These are phyloP conservation scores for Acer campestre DNA, from an alignment of 345 rosid genomes.

Conservation along the genomic window DNA sequence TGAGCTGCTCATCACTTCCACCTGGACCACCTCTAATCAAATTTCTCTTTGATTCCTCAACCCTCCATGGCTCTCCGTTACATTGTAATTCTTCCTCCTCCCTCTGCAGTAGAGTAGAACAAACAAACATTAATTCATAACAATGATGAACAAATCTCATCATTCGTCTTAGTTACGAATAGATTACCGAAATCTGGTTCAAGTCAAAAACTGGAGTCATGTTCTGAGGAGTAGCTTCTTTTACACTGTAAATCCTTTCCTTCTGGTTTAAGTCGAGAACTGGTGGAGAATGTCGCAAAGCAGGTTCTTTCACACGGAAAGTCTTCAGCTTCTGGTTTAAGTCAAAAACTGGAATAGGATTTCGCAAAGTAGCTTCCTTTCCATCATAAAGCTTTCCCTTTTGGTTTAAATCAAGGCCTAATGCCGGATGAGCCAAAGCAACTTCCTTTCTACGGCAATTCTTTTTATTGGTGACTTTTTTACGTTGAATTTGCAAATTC, in stretches of 20 bases:
- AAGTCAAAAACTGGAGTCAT: constrained; percentile 66
- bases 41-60: constrained; percentile 44
- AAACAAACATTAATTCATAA: constrained; percentile 15
- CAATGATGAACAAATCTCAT: background rate
- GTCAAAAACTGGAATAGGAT: constrained; percentile 26
- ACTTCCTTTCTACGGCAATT: constrained; percentile 25
- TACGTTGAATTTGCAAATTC: constrained; percentile 25
- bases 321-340: constrained; percentile 36
- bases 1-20: constrained; percentile 50
- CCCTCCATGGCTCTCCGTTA: constrained; percentile 33
- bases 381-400: constrained; percentile 29
- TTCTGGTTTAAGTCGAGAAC: constrained; percentile 48
- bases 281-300: constrained; percentile 10
- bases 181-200: constrained; percentile 79
- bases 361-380: constrained; percentile 28
- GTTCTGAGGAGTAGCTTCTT: constrained; percentile 40
- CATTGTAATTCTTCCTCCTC: constrained; percentile 75
- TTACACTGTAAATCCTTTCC: constrained; percentile 38
- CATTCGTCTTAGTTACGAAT: constrained; percentile 8
- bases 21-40: constrained; percentile 39
- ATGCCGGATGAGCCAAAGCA: background rate
- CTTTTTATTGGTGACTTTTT: constrained; percentile 31
- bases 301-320: constrained; percentile 33
- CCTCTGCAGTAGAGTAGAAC: constrained; percentile 42
- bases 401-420: constrained; percentile 24